These are phyloP conservation scores for Dactylis glomerata DNA, from an alignment of 176 grass and related monocot genomes.

Conservation along the genomic window DNA sequence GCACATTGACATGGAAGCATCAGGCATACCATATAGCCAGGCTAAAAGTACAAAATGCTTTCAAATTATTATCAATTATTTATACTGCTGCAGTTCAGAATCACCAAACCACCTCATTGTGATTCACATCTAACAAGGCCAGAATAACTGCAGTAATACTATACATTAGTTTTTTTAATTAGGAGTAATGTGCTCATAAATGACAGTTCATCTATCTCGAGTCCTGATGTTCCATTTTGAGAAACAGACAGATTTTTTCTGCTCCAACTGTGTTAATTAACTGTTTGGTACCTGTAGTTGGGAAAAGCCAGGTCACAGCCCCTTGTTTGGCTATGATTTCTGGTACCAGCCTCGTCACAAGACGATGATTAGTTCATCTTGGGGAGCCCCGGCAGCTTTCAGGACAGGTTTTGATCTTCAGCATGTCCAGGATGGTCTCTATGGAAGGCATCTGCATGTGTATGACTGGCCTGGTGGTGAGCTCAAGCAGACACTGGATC, in stretches of 20 bases:
- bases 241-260: neutral
- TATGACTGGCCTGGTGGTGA: constrained; percentile 93
- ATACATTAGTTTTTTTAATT: no score
- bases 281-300: constrained; percentile 43
- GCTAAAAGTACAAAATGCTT: neutral
- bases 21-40: neutral
- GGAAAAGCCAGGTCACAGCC: constrained; percentile 87
- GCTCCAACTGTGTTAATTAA: neutral
- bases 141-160: neutral
- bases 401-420: constrained; percentile 73
- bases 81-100: neutral
- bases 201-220: no score
- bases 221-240: neutral
- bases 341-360: constrained; percentile 95
- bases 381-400: constrained; percentile 79
- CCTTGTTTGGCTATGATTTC: constrained; percentile 89
- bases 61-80: neutral
- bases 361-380: constrained; percentile 95
- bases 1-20: neutral
- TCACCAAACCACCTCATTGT: neutral
- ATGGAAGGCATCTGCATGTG: constrained; percentile 82
- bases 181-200: no score
- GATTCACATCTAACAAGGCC: neutral
- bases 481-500: constrained; percentile 80
- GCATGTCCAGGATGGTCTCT: constrained; percentile 86